phyloP scores from a whole-genome alignment of 306 rosid genomes.

The Phaseolus lunatus region DNA sequence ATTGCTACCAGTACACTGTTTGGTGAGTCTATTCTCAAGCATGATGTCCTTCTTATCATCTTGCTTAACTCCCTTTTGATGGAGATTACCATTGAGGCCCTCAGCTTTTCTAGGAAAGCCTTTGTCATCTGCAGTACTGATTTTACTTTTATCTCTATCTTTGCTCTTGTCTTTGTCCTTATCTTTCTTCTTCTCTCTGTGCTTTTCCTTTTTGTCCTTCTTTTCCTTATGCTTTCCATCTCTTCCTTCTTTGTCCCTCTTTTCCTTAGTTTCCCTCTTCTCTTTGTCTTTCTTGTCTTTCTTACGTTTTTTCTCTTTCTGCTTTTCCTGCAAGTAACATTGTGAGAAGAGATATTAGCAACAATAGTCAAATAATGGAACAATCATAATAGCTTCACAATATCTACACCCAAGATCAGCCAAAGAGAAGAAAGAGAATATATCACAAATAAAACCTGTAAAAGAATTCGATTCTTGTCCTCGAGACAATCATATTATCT shows the following conservation, averaged over 20 bases:
- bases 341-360: conserved; percentile 1
- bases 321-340: conserved; percentile 67
- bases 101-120: conserved; percentile 55
- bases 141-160: conserved; percentile 62
- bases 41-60: conserved; percentile 49
- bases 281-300: conserved; percentile 84
- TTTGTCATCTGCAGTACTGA: conserved; percentile 59
- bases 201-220: conserved; percentile 78
- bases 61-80: conserved; percentile 58
- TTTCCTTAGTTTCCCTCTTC: conserved; percentile 76
- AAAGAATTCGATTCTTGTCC: background rate
- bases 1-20: conserved; percentile 56
- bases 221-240: conserved; percentile 76
- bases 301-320: conserved; percentile 71
- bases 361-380: conserved; percentile 27
- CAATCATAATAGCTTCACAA: conserved; percentile 14
- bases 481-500: background rate
- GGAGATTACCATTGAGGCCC: conserved; percentile 49
- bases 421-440: background rate
- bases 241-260: conserved; percentile 74
- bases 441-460: conserved; percentile 22
- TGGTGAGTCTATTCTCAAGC: conserved; percentile 58
- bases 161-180: conserved; percentile 46
- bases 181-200: conserved; percentile 72
- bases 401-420: background rate